Conservation (phyloP, 352 stramenopile genomes). For the Phytopythium aichiense region DNA sequence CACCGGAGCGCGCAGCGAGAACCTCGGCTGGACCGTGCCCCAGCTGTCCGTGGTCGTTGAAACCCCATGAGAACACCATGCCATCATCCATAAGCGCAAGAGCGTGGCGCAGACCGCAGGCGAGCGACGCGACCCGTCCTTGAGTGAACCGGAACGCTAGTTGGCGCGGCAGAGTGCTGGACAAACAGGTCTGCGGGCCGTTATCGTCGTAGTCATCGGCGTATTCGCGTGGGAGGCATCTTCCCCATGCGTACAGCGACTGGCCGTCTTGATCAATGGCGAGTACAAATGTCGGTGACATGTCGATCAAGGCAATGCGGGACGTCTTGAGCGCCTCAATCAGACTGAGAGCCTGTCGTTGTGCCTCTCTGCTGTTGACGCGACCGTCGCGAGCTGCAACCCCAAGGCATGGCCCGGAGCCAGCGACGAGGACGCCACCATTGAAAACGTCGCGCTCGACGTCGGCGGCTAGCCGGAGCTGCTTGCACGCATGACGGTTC, state of each 20-base stretch:
- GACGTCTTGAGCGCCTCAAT: slow-evolving; percentile 40
- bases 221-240: slow-evolving; percentile 45
- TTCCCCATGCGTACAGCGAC: slow-evolving; percentile 52
- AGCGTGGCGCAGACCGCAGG: slow-evolving; percentile 55
- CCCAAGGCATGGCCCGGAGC: slow-evolving; percentile 36
- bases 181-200: slow-evolving; percentile 8
- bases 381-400: neutral
- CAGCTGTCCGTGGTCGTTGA: slow-evolving; percentile 75
- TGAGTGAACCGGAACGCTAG: slow-evolving; percentile 27
- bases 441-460: slow-evolving; percentile 51
- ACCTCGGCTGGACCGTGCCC: slow-evolving; percentile 51
- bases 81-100: slow-evolving; percentile 45
- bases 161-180: slow-evolving; percentile 14
- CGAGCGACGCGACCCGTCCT: slow-evolving; percentile 21
- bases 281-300: slow-evolving; percentile 46
- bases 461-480: slow-evolving; percentile 49
- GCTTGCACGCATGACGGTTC: slow-evolving; percentile 34
- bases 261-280: slow-evolving; percentile 34
- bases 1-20: slow-evolving; percentile 37
- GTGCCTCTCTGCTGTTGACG: neutral
- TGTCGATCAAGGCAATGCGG: slow-evolving; percentile 19
- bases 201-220: neutral
- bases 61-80: slow-evolving; percentile 72
- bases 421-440: slow-evolving; percentile 47
- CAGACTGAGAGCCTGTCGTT: slow-evolving; percentile 21